Base-by-base conservation (phyloP, 1,284 basidiomycete species). In the Uromyces viciae-fabae region DNA sequence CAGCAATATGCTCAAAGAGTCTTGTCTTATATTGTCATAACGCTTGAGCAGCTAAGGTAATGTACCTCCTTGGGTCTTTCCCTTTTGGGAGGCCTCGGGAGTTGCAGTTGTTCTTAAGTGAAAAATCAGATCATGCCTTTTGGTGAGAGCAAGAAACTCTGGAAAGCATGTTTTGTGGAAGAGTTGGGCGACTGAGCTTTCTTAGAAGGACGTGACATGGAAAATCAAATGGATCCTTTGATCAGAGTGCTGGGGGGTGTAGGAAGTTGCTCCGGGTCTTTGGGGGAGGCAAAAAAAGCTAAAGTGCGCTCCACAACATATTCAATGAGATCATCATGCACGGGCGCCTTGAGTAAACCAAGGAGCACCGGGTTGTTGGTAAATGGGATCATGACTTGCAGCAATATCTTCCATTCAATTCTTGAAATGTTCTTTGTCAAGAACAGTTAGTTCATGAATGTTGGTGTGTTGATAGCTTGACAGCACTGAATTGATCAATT, bases 291-390 rank as follows among this genome's bases (percentile, higher is more conserved):
- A 28, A 78, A 64, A 22, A 78, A 64, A 9, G 76, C 76, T n/a
- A 78, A 60, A 28, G 76, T 78, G 17, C 64, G 36, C 42, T 78
- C 76, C 33, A 66, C 64, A 17, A 78, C 76, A 40, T 78, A 78
- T 78, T 69, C 60, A 58, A 78, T 78, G 11, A 78, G 49, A 17
- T 78, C 76, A 42, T 78, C 76, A 71, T 78, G 69, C 25, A 78
- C 64, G 9, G 76, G 76, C 7, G 76, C 76, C 46, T 78, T 78
- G 4, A 78, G 36, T 28, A 78, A 46, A 19, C 76, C 62, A 42
- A 78, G 76, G 22, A 78, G 66, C 40, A 78, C 28, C 1, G 76
- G 76, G 36, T 78, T 54, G 22, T 78, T 25, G 28, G 58, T 43
- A 74, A 2, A 74, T 40, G 7, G n/a, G 8, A 38, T 66, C 56